These are phyloP conservation scores for Acanthamoeba triangularis DNA, from an alignment of 208 protist genomes.

Conservation along the genomic window DNA sequence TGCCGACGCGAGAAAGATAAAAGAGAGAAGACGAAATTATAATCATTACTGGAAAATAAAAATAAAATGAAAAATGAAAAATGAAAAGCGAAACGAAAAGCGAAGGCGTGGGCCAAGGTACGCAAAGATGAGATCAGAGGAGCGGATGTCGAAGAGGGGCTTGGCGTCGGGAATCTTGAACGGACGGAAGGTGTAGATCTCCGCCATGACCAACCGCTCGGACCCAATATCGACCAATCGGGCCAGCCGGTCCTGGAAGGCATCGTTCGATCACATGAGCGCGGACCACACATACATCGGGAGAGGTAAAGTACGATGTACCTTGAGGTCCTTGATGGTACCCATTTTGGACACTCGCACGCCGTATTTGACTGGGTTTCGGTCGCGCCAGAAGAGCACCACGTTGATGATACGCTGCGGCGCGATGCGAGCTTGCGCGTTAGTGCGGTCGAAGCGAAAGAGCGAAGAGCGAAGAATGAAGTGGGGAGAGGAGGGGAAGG, in stretches of 20 bases:
- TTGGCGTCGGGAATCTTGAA: constrained; percentile 41
- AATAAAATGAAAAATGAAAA: neutral
- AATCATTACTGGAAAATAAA: neutral
- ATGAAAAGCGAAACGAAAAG: too few species aligned
- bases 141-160: constrained; percentile 43
- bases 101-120: neutral
- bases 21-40: neutral
- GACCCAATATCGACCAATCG: neutral
- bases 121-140: constrained; percentile 16
- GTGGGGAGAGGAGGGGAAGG: neutral
- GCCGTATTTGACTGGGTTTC: constrained; percentile 1
- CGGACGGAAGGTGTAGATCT: constrained; percentile 39
- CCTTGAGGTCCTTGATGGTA: constrained; percentile 42
- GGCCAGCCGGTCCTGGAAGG: neutral
- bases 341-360: constrained; percentile 49
- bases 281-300: neutral
- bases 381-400: neutral
- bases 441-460: neutral
- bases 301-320: neutral
- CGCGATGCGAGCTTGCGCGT: too few species aligned
- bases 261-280: neutral
- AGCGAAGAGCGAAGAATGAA: neutral
- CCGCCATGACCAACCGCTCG: constrained; percentile 12
- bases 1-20: neutral
- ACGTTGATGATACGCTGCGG: constrained; percentile 30